These are phyloP conservation scores for Penicillium sp. DNA, from an alignment of 2,329 filamentous ascomycete species.

Conservation along the genomic window DNA sequence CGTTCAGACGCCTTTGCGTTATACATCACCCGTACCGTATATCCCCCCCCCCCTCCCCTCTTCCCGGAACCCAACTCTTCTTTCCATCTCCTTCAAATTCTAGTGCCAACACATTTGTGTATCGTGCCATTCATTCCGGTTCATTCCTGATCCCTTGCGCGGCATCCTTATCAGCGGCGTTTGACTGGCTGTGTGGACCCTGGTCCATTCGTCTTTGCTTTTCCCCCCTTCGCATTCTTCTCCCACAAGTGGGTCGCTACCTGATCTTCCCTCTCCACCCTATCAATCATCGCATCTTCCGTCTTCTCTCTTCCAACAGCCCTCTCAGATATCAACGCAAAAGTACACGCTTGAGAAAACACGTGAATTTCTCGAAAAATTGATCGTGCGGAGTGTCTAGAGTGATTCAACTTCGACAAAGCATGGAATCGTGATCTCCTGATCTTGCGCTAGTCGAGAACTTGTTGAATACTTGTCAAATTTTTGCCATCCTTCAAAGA, in stretches of 20 bases:
- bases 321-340: neutral
- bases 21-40: neutral
- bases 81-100: neutral
- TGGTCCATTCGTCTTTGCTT: constrained; percentile 2
- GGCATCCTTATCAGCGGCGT: constrained; percentile 11
- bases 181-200: constrained; percentile 6
- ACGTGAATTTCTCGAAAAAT: neutral
- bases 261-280: constrained; percentile 1
- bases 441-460: constrained; percentile 7
- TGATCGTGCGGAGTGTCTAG: neutral
- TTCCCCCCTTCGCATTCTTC: constrained; percentile 9
- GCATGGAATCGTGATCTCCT: constrained; percentile 11
- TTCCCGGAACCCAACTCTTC: neutral
- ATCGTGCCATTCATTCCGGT: neutral
- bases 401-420: constrained; percentile 3
- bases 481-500: neutral
- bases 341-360: neutral
- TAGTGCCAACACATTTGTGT: neutral
- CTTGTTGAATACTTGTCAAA: neutral
- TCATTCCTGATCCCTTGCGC: constrained; percentile 15
- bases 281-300: neutral
- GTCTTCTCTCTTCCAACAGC: neutral
- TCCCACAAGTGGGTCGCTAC: neutral
- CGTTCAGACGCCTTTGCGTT: neutral
- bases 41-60: neutral